Evolutionary conservation across 495 filamentous ascomycete genomes (phyloP), one percentile per base, ranked within the genome.

Genomic region (Geopyxis carbonaria): DNA sequence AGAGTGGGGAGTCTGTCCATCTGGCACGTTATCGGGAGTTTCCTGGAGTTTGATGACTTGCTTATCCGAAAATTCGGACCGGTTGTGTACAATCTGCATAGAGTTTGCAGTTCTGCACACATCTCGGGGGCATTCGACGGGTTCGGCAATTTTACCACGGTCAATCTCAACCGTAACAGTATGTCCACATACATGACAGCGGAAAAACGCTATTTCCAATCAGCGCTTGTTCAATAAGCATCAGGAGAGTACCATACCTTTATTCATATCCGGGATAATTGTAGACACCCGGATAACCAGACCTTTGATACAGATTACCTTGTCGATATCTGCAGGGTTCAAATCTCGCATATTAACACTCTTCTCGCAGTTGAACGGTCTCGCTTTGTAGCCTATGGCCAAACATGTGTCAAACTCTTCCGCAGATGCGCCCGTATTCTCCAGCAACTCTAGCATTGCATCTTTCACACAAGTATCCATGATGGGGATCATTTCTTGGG

Each of bases 21-120:
- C 80, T 9, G 89, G 89, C 30, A 95, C 75, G 32, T 68, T 80
- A 56, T 99, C 89, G 5, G 89, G 89, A 0, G 89, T 99, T 59
- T 99, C 89, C 57, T 99, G 89, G 22, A 99, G 68, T 60, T 95
- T 95, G 66, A 99, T 93, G 41, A 95, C 84, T 51, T 99, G 89
- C 61, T 95, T 99, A 55, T 99, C 89, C 34, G 82, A 75, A 57
- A 99, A 99, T 10, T 69, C 68, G 46, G 84, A 95, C 38, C 89
- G 80, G 59, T 99, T 95, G 66, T 99, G 89, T 9, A 94, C 66
- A 44, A 99, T 85, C 54, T 94, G 83, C 91, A 99, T 95, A 18
- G 84, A 89, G 56, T 99, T 95, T 45, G 73, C 75, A 31, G 76
- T 73, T 31, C 74, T 69, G 61, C 89, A 99, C 31, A 76, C 70